Base-by-base conservation (phyloP, 768 basidiomycete genomes). In the Coprinopsis marcescibilis region DNA sequence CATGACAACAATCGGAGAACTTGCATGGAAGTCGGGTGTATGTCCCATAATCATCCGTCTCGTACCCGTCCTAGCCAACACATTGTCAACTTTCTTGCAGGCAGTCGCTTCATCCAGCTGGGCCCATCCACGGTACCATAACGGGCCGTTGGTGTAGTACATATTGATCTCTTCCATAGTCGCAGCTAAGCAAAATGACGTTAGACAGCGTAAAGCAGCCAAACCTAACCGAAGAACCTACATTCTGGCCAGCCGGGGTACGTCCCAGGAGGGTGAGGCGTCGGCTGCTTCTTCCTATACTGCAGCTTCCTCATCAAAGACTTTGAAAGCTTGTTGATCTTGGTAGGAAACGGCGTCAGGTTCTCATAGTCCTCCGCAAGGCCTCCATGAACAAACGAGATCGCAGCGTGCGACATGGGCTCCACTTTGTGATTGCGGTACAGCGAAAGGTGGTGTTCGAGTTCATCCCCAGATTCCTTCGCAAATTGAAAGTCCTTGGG, bases 71-170 rank as follows among this genome's bases (percentile, higher is more conserved):
- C 76, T 79, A 25, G 73, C 60, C 43, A 89, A 66, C 14, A 94
- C 84, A 20, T 70, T 65, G 48, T 88, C 82, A 0, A 91, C 91
- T 27, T 78, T 73, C 1, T 55, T 60, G 61, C 96, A 99, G 3
- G 78, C 79, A 42, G 70, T 69, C 46, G 76, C 76, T 43, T 94
- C 89, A 20, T 68, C 64, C 11, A 84, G 81, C 42, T 80, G 70
- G 13, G 95, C 95, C 81, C 93, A 93, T 1, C 93, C 93, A 10
- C 96, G 77, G 62, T 93, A 96, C 96, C 96, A 97, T 36, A 94
- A 64, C 3, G 93, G 92, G 0, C 95, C 95, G 34, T 89, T 79
- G 1, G 73, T 57, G 19, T 73, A 76, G 56, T 95, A 96, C 27
- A 97, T 60, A 26, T 77, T 73, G 5, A 69, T 58, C 63, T 97